A percentile compares a stretch with the other conserved stretches of the same genome.
Conservation (phyloP, 2,329 filamentous ascomycete species). For the Ceratocystis colombiana region DNA sequence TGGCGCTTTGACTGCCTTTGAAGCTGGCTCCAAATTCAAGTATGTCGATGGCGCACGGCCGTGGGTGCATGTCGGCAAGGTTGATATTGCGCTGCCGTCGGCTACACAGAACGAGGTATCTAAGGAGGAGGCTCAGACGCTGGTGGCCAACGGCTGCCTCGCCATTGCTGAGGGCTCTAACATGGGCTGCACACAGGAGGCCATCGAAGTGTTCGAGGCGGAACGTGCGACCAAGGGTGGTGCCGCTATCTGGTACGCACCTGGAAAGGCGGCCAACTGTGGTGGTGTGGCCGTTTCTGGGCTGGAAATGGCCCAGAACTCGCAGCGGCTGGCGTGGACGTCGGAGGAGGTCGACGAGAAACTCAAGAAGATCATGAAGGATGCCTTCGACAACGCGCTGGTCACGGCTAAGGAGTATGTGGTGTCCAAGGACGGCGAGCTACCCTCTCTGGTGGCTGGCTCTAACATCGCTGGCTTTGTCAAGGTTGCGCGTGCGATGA, state of each 20-base stretch:
- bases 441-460: conserved; percentile 82
- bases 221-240: conserved; percentile 59
- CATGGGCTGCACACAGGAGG: conserved; percentile 96
- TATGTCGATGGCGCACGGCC: conserved; percentile 82
- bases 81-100: conserved; percentile 84
- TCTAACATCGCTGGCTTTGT: conserved; percentile 96
- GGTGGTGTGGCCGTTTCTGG: conserved; percentile 96
- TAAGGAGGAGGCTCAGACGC: conserved; percentile 74
- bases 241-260: conserved; percentile 82
- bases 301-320: conserved; percentile 99
- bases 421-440: conserved; percentile 64
- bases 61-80: conserved; percentile 79
- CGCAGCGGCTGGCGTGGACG: conserved; percentile 73
- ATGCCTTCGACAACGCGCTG: conserved; percentile 80
- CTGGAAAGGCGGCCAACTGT: conserved; percentile 93
- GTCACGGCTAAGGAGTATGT: conserved; percentile 85
- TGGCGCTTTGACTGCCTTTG: conserved; percentile 66
- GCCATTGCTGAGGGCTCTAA: conserved; percentile 96
- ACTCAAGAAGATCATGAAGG: conserved; percentile 91
- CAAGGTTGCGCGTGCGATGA: conserved; percentile 92
- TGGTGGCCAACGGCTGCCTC: conserved; percentile 64
- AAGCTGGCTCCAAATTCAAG: conserved; percentile 59
- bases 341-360: conserved; percentile 80
- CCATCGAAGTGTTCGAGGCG: conserved; percentile 85
- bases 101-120: conserved; percentile 98